Percentiles rank a stretch among this genome's conserved stretches.
Evolutionary conservation across 768 basidiomycete genomes (phyloP).

Genomic region (Terana coerulea): DNA sequence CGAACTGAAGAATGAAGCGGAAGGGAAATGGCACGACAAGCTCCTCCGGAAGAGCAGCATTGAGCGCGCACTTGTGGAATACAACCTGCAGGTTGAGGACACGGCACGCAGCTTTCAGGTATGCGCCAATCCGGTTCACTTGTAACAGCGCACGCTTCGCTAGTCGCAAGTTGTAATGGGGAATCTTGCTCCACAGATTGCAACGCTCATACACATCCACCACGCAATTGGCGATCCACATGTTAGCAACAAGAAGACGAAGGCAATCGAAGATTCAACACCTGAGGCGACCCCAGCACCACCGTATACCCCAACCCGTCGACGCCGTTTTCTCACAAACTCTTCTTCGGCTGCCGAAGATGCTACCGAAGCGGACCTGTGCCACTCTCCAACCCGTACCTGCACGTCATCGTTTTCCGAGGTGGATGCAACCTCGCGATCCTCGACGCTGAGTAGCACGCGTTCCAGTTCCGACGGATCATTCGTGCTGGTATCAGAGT

Average conservation of each 20-base stretch:
- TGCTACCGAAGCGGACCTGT: no score
- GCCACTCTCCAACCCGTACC: neutral
- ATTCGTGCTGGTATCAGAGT: no score
- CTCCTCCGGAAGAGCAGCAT: slow-evolving; percentile 38
- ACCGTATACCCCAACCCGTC: neutral
- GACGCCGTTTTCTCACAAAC: neutral
- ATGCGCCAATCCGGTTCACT: neutral
- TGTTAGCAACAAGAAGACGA: neutral
- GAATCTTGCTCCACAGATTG: slow-evolving; percentile 36
- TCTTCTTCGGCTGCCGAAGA: neutral
- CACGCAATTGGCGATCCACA: slow-evolving; percentile 29
- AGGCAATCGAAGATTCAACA: neutral
- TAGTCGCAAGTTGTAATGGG: neutral
- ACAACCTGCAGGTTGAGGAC: slow-evolving; percentile 35
- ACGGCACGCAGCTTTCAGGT: slow-evolving; percentile 48
- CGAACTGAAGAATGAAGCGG: slow-evolving; percentile 37
- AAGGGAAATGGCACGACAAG: slow-evolving; percentile 38
- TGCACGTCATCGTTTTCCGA: neutral
- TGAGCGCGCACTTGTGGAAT: slow-evolving; percentile 35
- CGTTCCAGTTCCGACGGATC: no score
- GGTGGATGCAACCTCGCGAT: no score
- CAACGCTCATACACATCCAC: slow-evolving; percentile 45
- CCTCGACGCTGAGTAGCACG: no score
- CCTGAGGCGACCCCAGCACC: neutral
- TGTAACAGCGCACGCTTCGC: neutral